phyloP scores from a whole-genome alignment of 352 stramenopile species.

The Phytophthora crassamura region DNA sequence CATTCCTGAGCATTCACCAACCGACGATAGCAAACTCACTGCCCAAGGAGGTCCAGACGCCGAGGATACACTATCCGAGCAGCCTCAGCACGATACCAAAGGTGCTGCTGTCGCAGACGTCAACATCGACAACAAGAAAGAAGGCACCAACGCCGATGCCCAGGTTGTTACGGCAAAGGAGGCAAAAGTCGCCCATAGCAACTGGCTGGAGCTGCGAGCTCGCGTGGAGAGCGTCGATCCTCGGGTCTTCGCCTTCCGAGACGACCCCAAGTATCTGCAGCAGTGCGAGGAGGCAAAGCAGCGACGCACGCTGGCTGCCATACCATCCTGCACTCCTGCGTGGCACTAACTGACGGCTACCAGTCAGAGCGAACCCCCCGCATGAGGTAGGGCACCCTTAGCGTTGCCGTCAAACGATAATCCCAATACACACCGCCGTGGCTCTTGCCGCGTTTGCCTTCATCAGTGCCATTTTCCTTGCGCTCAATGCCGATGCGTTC shows the following conservation, averaged over 20 bases:
- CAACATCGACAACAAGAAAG: background rate
- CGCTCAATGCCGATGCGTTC: background rate
- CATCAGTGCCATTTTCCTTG: background rate
- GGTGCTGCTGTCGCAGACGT: background rate
- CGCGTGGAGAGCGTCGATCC: slow-evolving; percentile 33
- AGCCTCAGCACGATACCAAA: no score
- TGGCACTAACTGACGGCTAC: slow-evolving; percentile 23
- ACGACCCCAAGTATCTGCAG: slow-evolving; percentile 34
- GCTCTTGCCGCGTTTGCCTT: no score
- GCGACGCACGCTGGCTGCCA: slow-evolving; percentile 22
- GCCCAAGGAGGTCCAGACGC: background rate
- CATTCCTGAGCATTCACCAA: no score
- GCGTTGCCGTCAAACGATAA: no score
- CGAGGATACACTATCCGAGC: background rate
- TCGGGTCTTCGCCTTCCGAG: slow-evolving; percentile 27
- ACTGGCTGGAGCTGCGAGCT: slow-evolving; percentile 28
- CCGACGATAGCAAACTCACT: no score
- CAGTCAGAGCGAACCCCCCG: background rate
- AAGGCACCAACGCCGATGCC: background rate
- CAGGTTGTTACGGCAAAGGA: background rate
- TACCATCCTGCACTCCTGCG: slow-evolving; percentile 14
- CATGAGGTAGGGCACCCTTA: no score
- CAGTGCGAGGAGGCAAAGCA: slow-evolving; percentile 32
- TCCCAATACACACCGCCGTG: no score
- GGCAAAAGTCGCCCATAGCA: slow-evolving; percentile 12